Base-by-base conservation (phyloP, 371 early-diverging fungal species). In the Mucor indicus region DNA sequence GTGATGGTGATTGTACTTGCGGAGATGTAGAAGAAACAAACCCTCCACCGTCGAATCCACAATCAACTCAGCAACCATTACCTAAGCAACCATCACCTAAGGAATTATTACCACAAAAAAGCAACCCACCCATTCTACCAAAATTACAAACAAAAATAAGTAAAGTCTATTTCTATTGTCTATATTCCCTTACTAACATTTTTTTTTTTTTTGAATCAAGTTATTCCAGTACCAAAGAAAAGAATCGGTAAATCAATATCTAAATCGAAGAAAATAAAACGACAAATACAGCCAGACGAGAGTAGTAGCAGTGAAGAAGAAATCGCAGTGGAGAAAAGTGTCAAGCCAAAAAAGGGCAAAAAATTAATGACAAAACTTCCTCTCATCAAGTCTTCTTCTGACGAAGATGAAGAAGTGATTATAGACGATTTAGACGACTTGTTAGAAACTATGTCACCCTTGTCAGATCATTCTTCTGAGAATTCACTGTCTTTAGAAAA, bases 1-100 rank as follows among this genome's bases (percentile, higher is more conserved):
- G 83, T 47, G 83, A 83, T 33, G 71, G 68, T 16, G 75, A 79
- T 47, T 83, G 83, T 44, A 80, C 81, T 4, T 83, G 83, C 49
- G 75, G 74, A 19, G 25, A 23, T 8, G 15, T 15, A 20, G 43
- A 40, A 23, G 8, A 31, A 8, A 4, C 29, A 30, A 44, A 30
- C 16, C 24, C 17, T 19, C 32, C 27, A 6, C 25, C 30, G 15
- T n/a, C n/a, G n/a, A n/a, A n/a, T n/a, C n/a, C n/a, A n/a, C n/a
- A n/a, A n/a, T n/a, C n/a, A n/a, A n/a, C n/a, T 39, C 40, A 16
- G 51, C n/a, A 24, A 39, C 17, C 27, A 32, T 27, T 25, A 19
- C 39, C 31, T 11, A 20, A 36, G 20, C 29, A 24, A 0, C 25
- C 46, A 16, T 27, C 40, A 10, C 7, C 43, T 12, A 21, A 38